These are phyloP conservation scores for Xylariaceae sp. DNA, from an alignment of 2,329 filamentous ascomycete species.

Conservation along the genomic window DNA sequence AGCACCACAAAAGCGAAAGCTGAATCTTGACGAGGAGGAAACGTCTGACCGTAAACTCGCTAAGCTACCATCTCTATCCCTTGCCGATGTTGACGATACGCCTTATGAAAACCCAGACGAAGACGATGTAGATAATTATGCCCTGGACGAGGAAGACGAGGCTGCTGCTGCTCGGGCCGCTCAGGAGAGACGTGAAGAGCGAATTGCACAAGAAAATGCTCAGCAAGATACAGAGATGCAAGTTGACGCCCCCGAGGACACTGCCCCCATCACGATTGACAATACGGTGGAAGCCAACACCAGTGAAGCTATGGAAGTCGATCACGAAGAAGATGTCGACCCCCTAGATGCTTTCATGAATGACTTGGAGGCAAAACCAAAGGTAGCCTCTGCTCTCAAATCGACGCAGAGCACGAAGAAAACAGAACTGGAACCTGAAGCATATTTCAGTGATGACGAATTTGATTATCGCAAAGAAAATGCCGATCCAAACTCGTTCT, in stretches of 20 bases:
- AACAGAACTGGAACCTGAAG: conserved; percentile 66
- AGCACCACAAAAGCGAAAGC: conserved; percentile 63
- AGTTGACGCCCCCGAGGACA: conserved; percentile 30
- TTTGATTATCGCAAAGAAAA: conserved; percentile 49
- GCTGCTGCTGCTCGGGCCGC: conserved; percentile 81
- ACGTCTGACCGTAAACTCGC: conserved; percentile 82
- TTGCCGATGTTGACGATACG: conserved; percentile 58
- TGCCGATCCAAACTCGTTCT: conserved; percentile 44
- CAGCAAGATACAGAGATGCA: conserved; percentile 46
- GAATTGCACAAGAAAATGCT: conserved; percentile 48
- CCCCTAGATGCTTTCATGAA: conserved; percentile 98
- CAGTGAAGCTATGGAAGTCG: conserved; percentile 53
- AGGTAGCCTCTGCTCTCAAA: conserved; percentile 24
- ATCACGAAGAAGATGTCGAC: conserved; percentile 72
- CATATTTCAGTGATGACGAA: conserved; percentile 87
- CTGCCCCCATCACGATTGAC: conserved; percentile 22
- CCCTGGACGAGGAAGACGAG: conserved; percentile 80
- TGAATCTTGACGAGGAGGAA: conserved; percentile 87
- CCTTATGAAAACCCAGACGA: conserved; percentile 60
- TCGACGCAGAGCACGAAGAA: conserved; percentile 40
- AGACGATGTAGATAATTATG: conserved; percentile 71
- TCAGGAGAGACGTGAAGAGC: conserved; percentile 77
- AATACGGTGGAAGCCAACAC: conserved; percentile 18
- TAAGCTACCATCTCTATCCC: conserved; percentile 75
- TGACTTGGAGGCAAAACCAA: conserved; percentile 49